Conservation (phyloP, 257 asterid species). For the Craterostigma plantagineum region DNA sequence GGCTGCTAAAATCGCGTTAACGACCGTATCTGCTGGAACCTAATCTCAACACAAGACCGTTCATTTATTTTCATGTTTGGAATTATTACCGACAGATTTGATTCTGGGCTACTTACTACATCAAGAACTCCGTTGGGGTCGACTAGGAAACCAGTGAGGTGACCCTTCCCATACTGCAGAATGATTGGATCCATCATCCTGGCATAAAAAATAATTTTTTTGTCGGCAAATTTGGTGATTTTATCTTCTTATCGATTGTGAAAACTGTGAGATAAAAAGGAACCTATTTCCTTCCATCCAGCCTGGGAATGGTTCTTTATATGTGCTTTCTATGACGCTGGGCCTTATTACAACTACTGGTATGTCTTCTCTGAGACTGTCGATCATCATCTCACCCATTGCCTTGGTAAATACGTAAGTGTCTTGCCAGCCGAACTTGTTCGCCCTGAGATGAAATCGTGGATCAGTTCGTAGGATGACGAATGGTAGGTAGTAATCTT, state of each 20-base stretch:
- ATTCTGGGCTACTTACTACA: constrained; percentile 40
- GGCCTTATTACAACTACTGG: constrained; percentile 86
- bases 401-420: constrained; percentile 91
- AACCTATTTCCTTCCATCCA: constrained; percentile 99
- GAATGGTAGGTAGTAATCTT: too few species aligned
- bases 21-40: constrained; percentile 99
- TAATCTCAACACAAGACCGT: constrained; percentile 4
- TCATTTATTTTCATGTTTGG: background rate
- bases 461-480: background rate
- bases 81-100: background rate
- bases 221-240: too few species aligned
- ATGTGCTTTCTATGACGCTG: constrained; percentile 94
- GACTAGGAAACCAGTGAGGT: constrained; percentile 74
- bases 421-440: constrained; percentile 94
- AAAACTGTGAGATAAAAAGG: background rate
- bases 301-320: constrained; percentile 88
- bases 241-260: too few species aligned
- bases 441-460: constrained; percentile 41
- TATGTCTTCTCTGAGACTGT: constrained; percentile 48
- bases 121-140: constrained; percentile 90
- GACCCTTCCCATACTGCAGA: constrained; percentile 82
- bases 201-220: constrained; percentile 2
- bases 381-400: constrained; percentile 99
- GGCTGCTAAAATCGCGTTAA: constrained; percentile 88
- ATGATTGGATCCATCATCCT: constrained; percentile 99